phyloP scores from a whole-genome alignment of 2,329 filamentous ascomycete species.

The Aschersonia sp. region DNA sequence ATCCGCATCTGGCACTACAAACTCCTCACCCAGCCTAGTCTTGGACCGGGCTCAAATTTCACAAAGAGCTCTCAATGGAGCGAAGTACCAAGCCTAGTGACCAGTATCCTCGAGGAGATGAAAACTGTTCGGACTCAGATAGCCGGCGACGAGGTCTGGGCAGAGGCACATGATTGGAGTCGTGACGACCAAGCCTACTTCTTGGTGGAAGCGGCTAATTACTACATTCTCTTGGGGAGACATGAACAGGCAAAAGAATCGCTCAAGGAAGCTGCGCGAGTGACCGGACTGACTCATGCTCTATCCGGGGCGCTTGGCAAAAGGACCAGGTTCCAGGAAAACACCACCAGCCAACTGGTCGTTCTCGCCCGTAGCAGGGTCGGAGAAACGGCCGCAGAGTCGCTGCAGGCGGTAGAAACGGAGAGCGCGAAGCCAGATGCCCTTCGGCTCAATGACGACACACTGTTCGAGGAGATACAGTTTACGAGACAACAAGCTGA shows the following conservation, averaged over 20 bases:
- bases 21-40: constrained; percentile 40
- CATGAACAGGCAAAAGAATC: constrained; percentile 62
- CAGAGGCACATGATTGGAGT: constrained; percentile 20
- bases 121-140: constrained; percentile 25
- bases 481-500: constrained; percentile 47
- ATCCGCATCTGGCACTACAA: constrained; percentile 57
- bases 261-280: constrained; percentile 50
- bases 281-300: constrained; percentile 64
- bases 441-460: constrained; percentile 80
- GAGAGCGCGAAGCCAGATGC: constrained; percentile 41
- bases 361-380: constrained; percentile 67
- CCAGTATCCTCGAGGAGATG: constrained; percentile 28
- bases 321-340: constrained; percentile 66
- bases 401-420: background rate
- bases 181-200: constrained; percentile 50
- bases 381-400: background rate
- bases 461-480: constrained; percentile 72
- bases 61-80: constrained; percentile 43
- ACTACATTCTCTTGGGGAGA: constrained; percentile 72
- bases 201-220: constrained; percentile 66
- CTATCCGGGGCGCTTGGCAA: constrained; percentile 81
- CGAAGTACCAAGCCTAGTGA: constrained; percentile 41
- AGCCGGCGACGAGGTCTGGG: constrained; percentile 21
- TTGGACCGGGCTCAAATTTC: constrained; percentile 39
- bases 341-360: constrained; percentile 74